phyloP scores from a whole-genome alignment of 2,329 filamentous ascomycete genomes.

The Neopestalotiopsis sp. region DNA sequence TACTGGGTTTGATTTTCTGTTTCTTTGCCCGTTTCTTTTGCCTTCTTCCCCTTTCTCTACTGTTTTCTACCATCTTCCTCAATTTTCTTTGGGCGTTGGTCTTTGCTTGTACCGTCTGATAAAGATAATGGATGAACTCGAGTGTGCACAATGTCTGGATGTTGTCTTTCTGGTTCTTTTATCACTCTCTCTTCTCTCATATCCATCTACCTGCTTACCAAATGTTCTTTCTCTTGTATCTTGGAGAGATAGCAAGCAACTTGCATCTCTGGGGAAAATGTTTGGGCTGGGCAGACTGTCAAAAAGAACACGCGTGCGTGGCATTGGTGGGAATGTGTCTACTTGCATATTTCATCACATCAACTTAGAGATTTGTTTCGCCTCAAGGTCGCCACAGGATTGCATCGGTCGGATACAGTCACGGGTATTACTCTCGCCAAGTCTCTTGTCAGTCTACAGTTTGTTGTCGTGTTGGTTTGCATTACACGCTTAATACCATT shows the following conservation, averaged over 20 bases:
- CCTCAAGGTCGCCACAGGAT: conserved; percentile 12
- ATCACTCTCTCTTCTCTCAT: not conserved
- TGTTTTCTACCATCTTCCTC: not conserved
- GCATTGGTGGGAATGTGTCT: conserved; percentile 13
- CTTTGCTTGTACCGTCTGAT: not conserved
- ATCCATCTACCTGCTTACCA: no score
- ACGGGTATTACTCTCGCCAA: not conserved
- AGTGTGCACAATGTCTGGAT: conserved; percentile 13
- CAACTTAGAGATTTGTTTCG: conserved; percentile 8
- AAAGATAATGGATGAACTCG: conserved; percentile 12
- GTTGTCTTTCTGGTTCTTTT: not conserved
- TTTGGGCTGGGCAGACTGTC: conserved; percentile 14
- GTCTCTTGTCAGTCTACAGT: not conserved
- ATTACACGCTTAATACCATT: not conserved
- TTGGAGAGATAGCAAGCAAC: not conserved
- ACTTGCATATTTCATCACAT: conserved; percentile 8
- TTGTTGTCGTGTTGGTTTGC: not conserved
- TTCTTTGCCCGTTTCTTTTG: not conserved
- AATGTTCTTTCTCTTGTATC: no score
- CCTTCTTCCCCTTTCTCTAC: not conserved
- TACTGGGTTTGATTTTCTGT: no score
- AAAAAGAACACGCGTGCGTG: not conserved
- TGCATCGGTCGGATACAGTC: conserved; percentile 15
- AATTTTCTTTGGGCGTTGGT: not conserved
- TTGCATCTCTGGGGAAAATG: not conserved